Conservation (phyloP, 139 green algal species). For the Coccomyxa sp. region DNA sequence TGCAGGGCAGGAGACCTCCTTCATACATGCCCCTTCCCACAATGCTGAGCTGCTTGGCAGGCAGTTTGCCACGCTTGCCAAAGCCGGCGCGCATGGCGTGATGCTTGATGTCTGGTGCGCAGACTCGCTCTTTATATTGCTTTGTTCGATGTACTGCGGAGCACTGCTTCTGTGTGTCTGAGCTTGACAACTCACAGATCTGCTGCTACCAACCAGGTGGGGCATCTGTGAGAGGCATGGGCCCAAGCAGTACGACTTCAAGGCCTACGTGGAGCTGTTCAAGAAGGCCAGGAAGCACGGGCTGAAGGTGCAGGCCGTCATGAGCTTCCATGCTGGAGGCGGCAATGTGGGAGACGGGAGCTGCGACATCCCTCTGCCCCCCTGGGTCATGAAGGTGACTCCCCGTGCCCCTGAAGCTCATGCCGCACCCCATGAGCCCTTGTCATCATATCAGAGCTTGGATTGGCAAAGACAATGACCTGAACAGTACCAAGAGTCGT, state of each 20-base stretch:
- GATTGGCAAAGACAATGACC: too few relatives aligned
- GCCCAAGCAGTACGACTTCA: constrained; percentile 79
- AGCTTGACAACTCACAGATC: background rate
- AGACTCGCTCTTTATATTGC: too few relatives aligned
- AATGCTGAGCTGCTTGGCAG: background rate
- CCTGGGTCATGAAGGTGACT: constrained; percentile 85
- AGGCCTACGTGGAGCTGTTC: constrained; percentile 69
- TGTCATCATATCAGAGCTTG: background rate
- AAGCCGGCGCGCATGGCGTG: constrained; percentile 75
- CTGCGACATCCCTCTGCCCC: constrained; percentile 85
- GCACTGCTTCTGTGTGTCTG: background rate
- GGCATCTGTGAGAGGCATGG: constrained; percentile 74
- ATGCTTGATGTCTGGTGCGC: constrained; percentile 92
- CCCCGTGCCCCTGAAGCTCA: background rate
- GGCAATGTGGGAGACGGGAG: constrained; percentile 87
- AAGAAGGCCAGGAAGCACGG: constrained; percentile 52
- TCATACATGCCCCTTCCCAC: background rate
- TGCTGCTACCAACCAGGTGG: constrained; percentile 34
- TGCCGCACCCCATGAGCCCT: background rate
- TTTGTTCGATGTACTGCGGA: background rate
- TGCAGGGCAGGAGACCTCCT: constrained; percentile 1
- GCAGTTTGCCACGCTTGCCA: constrained; percentile 49
- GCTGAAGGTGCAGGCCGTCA: constrained; percentile 84
- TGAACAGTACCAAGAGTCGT: too few relatives aligned
- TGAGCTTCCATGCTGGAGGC: constrained; percentile 87